phyloP scores from a whole-genome alignment of 2,329 filamentous ascomycete genomes.

The Cadophora sp. region DNA sequence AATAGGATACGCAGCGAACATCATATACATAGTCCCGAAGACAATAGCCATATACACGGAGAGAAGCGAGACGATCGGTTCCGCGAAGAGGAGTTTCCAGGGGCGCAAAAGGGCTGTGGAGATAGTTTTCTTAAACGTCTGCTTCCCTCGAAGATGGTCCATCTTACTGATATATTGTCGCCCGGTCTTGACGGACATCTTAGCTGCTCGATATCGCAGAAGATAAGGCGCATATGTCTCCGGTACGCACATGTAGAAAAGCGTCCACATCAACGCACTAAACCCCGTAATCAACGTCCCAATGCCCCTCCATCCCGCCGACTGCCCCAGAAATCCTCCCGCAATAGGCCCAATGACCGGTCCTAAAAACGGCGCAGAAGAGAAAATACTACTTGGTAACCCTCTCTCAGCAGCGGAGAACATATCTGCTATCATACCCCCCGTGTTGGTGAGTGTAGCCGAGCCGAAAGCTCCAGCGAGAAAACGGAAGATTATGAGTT shows the following conservation, averaged over 20 bases:
- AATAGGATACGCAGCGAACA: slow-evolving; percentile 68
- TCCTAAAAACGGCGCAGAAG: slow-evolving; percentile 70
- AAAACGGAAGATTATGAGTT: slow-evolving; percentile 71
- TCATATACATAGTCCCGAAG: slow-evolving; percentile 61
- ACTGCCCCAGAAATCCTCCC: slow-evolving; percentile 69
- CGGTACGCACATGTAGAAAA: slow-evolving; percentile 57
- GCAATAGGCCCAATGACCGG: slow-evolving; percentile 66
- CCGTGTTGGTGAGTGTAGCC: slow-evolving; percentile 66
- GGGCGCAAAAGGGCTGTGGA: slow-evolving; percentile 66
- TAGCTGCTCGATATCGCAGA: slow-evolving; percentile 58
- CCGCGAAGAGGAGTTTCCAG: slow-evolving; percentile 72
- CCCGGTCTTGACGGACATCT: slow-evolving; percentile 58
- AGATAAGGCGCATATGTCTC: slow-evolving; percentile 67
- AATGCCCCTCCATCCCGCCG: slow-evolving; percentile 74
- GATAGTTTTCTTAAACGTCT: slow-evolving; percentile 52
- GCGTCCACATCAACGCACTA: slow-evolving; percentile 64
- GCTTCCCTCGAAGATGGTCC: slow-evolving; percentile 54
- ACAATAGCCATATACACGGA: slow-evolving; percentile 59
- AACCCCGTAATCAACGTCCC: slow-evolving; percentile 68
- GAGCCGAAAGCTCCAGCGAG: slow-evolving; percentile 68
- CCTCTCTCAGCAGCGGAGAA: slow-evolving; percentile 59
- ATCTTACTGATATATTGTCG: slow-evolving; percentile 54
- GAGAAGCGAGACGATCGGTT: slow-evolving; percentile 71
- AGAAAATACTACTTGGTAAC: slow-evolving; percentile 66
- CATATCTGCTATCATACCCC: slow-evolving; percentile 68